A percentile compares a stretch with the other conserved stretches of the same genome.
Conservation (phyloP, 371 early-diverging fungal genomes). For the Mucor lusitanicus region DNA sequence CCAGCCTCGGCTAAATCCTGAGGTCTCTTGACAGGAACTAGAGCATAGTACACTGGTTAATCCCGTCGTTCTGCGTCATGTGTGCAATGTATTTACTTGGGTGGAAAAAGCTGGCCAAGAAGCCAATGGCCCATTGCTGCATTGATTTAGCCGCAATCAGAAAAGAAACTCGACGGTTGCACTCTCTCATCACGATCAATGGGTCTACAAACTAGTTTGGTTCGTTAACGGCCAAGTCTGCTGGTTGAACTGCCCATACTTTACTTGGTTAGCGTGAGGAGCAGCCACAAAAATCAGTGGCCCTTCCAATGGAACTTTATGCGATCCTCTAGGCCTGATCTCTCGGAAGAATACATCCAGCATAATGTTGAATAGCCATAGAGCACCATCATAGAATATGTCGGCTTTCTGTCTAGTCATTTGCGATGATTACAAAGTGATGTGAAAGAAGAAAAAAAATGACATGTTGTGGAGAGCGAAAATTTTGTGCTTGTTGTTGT, state of each 20-base stretch:
- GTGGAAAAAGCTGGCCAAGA: conserved; percentile 71
- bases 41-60: background rate
- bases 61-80: background rate
- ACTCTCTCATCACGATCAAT: conserved; percentile 80
- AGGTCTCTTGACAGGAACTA: conserved; percentile 89
- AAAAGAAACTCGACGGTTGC: conserved; percentile 81
- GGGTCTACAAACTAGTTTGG: conserved; percentile 87
- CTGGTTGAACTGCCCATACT: background rate
- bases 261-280: conserved; percentile 95
- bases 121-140: conserved; percentile 83
- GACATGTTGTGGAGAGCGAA: background rate
- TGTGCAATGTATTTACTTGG: conserved; percentile 54
- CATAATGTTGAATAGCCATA: conserved; percentile 63
- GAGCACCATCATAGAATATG: conserved; percentile 36
- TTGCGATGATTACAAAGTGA: background rate
- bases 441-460: background rate
- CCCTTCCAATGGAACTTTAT: conserved; percentile 83
- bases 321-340: conserved; percentile 83
- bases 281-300: conserved; percentile 95
- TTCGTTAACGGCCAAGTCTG: background rate
- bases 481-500: background rate
- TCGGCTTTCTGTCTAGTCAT: conserved; percentile 14
- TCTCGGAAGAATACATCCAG: conserved; percentile 89
- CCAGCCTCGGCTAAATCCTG: conserved; percentile 82
- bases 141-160: conserved; percentile 88